Evolutionary conservation across 2,329 filamentous ascomycete species (phyloP), one percentile per base, ranked within the genome.

Genomic region (Lecanicillium sp.): DNA sequence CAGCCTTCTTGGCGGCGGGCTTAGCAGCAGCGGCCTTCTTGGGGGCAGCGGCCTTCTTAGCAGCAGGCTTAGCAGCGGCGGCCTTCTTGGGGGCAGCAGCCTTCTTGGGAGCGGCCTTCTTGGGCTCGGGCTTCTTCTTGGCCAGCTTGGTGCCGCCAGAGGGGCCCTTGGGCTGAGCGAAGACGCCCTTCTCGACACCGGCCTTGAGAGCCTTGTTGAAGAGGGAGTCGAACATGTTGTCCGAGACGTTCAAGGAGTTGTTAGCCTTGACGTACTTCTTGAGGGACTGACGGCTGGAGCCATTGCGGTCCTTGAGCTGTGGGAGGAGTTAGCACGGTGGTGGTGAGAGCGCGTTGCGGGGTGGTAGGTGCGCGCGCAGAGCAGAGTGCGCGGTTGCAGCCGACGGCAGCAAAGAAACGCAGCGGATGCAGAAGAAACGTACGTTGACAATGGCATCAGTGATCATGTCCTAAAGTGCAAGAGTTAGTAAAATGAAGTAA

Each of bases 71-170:
- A 44, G 82, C 82, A 12, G 53, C 54, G 24, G 67, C 59, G 48
- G 58, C 55, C 53, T 61, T 59, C 57, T 71, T 60, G 51, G 64
- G 55, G 51, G 64, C 61, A 38, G 55, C 50, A 23, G 54, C 51
- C 47, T 55, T 53, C 56, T 62, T 62, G 58, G 60, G 51, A 35
- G 57, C 59, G 33, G 55, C 58, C 56, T 63, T 63, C 64, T 70
- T 70, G 44, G 65, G 58, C 56, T 67, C 65, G 19, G 62, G 59
- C 56, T 75, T 68, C 75, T 89, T 90, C 83, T 91, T 91, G 51
- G 85, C 86, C 52, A 95, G 84, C 84, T 95, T 95, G 70, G 93
- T 89, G 57, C 88, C 86, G 52, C 90, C 90, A 55, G 90, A 95
- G 51, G 88, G 78, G 61, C 89, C 90, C 82, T 95, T 95, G 62